Evolutionary conservation across 257 asterid genomes (phyloP).

Genomic region (Primulina huaijiensis): DNA sequence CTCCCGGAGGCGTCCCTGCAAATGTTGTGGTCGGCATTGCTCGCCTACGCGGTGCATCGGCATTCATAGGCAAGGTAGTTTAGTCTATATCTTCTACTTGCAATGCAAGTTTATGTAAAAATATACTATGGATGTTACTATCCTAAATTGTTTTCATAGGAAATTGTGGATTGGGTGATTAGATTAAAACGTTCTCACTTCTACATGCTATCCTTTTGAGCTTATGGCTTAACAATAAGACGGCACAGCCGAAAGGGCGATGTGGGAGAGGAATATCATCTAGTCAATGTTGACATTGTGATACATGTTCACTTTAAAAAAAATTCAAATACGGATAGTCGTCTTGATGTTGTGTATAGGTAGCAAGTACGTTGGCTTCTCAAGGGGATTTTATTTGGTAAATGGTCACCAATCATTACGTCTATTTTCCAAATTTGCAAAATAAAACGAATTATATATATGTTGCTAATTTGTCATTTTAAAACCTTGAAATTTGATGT

Average conservation of each 20-base stretch:
- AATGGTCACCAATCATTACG: not conserved
- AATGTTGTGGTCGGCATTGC: constrained; percentile 99
- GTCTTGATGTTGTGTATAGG: not conserved
- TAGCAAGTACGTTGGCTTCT: not conserved
- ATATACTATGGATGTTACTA: not conserved
- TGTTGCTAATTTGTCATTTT: not conserved
- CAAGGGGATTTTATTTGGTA: not conserved
- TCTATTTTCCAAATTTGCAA: not conserved
- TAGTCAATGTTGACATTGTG: not conserved
- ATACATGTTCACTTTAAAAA: not conserved
- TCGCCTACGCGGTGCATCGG: constrained; percentile 94
- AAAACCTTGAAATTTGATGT: not conserved
- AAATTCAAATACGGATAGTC: no score
- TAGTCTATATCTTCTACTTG: not conserved
- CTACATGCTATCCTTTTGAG: not conserved
- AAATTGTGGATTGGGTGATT: not conserved
- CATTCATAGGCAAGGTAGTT: constrained; percentile 91
- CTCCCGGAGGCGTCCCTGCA: constrained; percentile 99
- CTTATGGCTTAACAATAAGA: not conserved
- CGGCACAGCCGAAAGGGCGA: not conserved
- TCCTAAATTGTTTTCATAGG: not conserved
- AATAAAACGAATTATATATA: not conserved
- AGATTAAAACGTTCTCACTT: not conserved
- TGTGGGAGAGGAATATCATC: not conserved
- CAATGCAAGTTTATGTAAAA: not conserved